Evolutionary conservation across 495 filamentous ascomycete species (phyloP).

Genomic region (Chaetomidium leptoderma): DNA sequence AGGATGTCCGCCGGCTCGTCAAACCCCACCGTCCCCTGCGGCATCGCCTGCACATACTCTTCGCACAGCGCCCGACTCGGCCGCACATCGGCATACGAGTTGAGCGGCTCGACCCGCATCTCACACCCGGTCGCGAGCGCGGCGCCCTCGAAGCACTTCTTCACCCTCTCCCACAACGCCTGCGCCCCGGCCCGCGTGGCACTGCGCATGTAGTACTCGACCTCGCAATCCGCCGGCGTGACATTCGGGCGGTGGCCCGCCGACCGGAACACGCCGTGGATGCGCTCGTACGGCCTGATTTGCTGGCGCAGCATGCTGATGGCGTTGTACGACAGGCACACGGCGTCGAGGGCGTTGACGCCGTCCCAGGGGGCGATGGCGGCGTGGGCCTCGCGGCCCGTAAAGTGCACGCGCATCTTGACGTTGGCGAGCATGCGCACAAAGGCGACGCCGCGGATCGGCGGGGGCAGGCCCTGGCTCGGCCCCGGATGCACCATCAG

Average conservation of each 20-base stretch:
- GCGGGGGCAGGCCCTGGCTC: slow-evolving; percentile 26
- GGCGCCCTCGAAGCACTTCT: slow-evolving; percentile 55
- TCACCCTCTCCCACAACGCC: slow-evolving; percentile 46
- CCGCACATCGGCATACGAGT: slow-evolving; percentile 52
- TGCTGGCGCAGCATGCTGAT: slow-evolving; percentile 61
- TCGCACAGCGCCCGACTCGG: slow-evolving; percentile 47
- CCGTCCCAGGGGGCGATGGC: slow-evolving; percentile 62
- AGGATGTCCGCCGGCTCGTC: slow-evolving; percentile 42
- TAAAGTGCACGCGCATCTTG: slow-evolving; percentile 45
- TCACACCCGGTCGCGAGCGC: slow-evolving; percentile 54
- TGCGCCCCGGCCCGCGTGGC: slow-evolving; percentile 41
- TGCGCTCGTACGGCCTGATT: slow-evolving; percentile 38
- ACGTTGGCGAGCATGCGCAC: slow-evolving; percentile 52
- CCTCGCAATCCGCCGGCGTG: slow-evolving; percentile 50
- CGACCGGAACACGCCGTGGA: slow-evolving; percentile 29
- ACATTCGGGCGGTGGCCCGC: slow-evolving; percentile 38
- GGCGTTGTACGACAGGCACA: slow-evolving; percentile 58
- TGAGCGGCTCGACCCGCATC: slow-evolving; percentile 45
- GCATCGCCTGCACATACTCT: slow-evolving; percentile 49
- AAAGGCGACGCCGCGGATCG: slow-evolving; percentile 32
- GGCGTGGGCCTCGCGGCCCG: slow-evolving; percentile 51
- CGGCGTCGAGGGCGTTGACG: slow-evolving; percentile 60
- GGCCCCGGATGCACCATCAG: slow-evolving; percentile 54
- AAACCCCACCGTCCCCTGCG: slow-evolving; percentile 36
- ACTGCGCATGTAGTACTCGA: slow-evolving; percentile 56